These are phyloP conservation scores for Populus pruinosa DNA, from an alignment of 345 rosid genomes.

Conservation along the genomic window DNA sequence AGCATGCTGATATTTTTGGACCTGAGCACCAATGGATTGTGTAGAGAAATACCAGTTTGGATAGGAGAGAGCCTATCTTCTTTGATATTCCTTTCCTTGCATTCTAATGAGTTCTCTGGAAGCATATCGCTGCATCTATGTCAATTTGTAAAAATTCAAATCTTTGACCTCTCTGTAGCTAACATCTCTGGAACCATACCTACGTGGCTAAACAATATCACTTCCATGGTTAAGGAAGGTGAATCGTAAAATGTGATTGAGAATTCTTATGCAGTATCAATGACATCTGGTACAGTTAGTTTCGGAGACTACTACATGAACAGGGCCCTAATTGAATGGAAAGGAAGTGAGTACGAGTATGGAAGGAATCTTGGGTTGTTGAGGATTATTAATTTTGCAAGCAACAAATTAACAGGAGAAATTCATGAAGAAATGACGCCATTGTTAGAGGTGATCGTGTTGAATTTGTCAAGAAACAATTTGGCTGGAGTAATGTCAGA, in stretches of 20 bases:
- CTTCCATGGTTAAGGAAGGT: background rate
- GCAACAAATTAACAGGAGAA: constrained; percentile 9
- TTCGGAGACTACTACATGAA: background rate
- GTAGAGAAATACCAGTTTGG: constrained; percentile 23
- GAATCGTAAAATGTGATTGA: background rate
- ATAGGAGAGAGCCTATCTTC: constrained; percentile 3
- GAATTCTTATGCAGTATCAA: too few species aligned
- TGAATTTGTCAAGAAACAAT: constrained; percentile 15
- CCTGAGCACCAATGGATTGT: constrained; percentile 12
- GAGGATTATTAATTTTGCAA: constrained; percentile 9
- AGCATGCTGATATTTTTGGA: constrained; percentile 7
- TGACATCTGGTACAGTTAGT: background rate
- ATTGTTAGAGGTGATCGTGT: background rate
- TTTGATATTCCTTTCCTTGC: constrained; percentile 12
- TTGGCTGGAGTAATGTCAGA: constrained; percentile 6
- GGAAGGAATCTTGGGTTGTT: constrained; percentile 2
- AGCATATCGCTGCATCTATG: background rate
- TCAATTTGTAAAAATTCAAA: background rate
- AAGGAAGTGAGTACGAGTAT: constrained; percentile 4
- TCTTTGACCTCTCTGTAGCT: constrained; percentile 11
- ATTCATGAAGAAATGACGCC: constrained; percentile 12
- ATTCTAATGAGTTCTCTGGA: constrained; percentile 20
- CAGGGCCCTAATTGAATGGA: constrained; percentile 3
- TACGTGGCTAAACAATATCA: constrained; percentile 3
- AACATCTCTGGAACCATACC: constrained; percentile 17